phyloP scores from a whole-genome alignment of 768 basidiomycete species.

The Pleurotus tuber-regium region DNA sequence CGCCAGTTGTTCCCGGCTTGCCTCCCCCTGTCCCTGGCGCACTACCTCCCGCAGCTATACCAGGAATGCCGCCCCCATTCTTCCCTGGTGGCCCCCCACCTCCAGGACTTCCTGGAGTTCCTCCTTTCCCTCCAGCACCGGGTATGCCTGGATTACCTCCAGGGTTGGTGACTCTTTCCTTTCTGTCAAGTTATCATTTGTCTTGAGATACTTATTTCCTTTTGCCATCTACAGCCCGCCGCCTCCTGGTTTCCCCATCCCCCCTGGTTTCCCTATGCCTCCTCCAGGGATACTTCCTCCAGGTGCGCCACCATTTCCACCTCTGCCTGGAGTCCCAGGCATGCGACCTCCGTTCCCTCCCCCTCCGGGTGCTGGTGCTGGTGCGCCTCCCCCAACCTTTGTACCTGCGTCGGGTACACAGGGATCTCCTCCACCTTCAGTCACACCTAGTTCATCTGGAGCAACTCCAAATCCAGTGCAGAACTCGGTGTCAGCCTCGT shows the following conservation, averaged over 20 bases:
- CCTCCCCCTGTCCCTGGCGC: constrained; percentile 28
- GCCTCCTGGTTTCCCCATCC: constrained; percentile 53
- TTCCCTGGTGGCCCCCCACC: constrained; percentile 41
- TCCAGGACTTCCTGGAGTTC: constrained; percentile 36
- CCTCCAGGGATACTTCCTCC: constrained; percentile 34
- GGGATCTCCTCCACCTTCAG: constrained; percentile 7
- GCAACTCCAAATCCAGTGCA: constrained; percentile 15
- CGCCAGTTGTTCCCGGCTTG: constrained; percentile 21
- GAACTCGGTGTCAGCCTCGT: constrained; percentile 17
- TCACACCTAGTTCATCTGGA: neutral
- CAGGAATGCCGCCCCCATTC: constrained; percentile 30
- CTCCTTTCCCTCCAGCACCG: constrained; percentile 40
- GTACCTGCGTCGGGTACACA: constrained; percentile 14
- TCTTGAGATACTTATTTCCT: constrained; percentile 8
- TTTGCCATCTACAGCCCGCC: constrained; percentile 42
- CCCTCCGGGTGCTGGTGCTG: constrained; percentile 17
- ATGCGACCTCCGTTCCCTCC: constrained; percentile 18
- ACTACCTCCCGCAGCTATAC: constrained; percentile 22
- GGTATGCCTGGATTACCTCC: constrained; percentile 44
- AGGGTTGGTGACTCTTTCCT: constrained; percentile 55
- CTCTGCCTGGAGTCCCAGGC: constrained; percentile 18
- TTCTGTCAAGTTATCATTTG: constrained; percentile 27
- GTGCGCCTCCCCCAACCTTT: constrained; percentile 19
- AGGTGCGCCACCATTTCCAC: constrained; percentile 27
- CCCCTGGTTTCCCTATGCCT: constrained; percentile 43